These are phyloP conservation scores for Fusarium hostae DNA, from an alignment of 2,329 filamentous ascomycete genomes.

Conservation along the genomic window DNA sequence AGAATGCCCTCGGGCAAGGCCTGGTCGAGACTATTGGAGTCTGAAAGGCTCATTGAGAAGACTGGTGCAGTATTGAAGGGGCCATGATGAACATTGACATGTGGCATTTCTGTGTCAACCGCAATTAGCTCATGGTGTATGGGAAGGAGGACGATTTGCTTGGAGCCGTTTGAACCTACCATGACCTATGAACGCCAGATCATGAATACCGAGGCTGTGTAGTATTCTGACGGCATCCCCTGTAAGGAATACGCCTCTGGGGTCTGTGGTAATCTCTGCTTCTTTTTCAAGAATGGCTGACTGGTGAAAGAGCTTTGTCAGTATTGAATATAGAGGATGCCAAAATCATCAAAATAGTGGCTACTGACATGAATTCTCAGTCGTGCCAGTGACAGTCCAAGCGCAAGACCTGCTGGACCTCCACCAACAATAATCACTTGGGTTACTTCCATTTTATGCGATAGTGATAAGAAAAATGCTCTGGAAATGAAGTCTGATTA, in stretches of 20 bases:
- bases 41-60: neutral
- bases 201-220: neutral
- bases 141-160: too few relatives aligned
- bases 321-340: neutral
- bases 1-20: neutral
- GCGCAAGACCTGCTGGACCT: neutral
- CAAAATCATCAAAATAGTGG: too few relatives aligned
- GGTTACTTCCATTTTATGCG: neutral
- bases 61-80: neutral
- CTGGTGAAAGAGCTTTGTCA: neutral
- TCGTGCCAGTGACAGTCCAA: neutral
- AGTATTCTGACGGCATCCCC: neutral
- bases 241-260: neutral
- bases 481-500: accelerated
- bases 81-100: neutral
- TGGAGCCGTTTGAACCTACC: neutral
- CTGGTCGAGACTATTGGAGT: neutral
- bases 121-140: neutral
- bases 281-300: neutral
- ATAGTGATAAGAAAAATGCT: too few relatives aligned
- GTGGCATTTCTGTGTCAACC: neutral
- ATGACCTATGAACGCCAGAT: neutral
- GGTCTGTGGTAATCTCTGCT: neutral
- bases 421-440: neutral
- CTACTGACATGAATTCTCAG: neutral